phyloP scores from a whole-genome alignment of 345 rosid genomes.

The Camelina hispida region DNA sequence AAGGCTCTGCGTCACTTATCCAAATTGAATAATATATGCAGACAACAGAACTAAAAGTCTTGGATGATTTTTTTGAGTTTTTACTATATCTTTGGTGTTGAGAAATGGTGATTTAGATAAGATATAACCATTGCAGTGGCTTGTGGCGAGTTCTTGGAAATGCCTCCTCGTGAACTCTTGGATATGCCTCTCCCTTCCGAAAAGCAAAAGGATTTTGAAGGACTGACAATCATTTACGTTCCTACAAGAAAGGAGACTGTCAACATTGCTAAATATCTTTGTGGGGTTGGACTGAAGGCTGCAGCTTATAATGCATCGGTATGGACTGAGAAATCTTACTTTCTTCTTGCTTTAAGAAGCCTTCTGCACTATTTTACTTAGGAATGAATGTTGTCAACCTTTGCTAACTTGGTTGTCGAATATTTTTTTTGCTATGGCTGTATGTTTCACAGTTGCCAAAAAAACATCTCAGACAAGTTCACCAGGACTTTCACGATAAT shows the following conservation, averaged over 20 bases:
- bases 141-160: constrained; percentile 69
- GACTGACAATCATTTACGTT: constrained; percentile 85
- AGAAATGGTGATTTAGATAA: constrained; percentile 2
- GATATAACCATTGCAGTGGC: constrained; percentile 57
- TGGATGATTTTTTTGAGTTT: neutral
- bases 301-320: constrained; percentile 92
- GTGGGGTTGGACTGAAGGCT: constrained; percentile 71
- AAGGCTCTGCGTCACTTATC: neutral
- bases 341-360: neutral
- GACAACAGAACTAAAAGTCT: constrained; percentile 10
- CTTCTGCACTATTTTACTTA: neutral
- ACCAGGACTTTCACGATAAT: constrained; percentile 77
- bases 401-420: neutral
- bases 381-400: constrained; percentile 15
- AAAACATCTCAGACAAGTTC: constrained; percentile 74
- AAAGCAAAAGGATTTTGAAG: constrained; percentile 58
- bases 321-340: constrained; percentile 22
- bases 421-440: neutral
- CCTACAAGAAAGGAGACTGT: constrained; percentile 87
- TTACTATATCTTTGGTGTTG: neutral
- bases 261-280: constrained; percentile 67
- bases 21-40: constrained; percentile 8
- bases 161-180: constrained; percentile 42
- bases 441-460: constrained; percentile 67
- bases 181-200: constrained; percentile 41